Evolutionary conservation across 2,329 filamentous ascomycete genomes (phyloP), one percentile per base, ranked within the genome.

Genomic region (Phyllosticta citribraziliensis): DNA sequence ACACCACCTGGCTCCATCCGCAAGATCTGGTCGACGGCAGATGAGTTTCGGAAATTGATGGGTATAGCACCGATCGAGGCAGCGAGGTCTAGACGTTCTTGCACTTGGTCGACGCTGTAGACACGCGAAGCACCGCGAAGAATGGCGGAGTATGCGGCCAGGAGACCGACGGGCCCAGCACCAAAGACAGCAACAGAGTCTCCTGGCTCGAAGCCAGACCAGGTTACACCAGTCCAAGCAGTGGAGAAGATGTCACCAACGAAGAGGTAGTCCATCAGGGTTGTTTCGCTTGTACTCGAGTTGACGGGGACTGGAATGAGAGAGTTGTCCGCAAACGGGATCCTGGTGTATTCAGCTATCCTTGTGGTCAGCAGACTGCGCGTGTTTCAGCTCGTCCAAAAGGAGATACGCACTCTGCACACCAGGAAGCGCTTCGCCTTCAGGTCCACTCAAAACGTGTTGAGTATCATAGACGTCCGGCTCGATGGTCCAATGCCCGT

Each of bases 161-260:
- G 62, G 19, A 67, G 55, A 35, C 65, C 62, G 14, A 65, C 60
- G 1, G 65, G 65, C 3, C 65, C 64, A 17, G 64, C 64, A 17
- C 65, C 65, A 25, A 63, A 66, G 5, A 65, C 61, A 27, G 64
- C 64, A 14, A 66, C 62, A 1, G 58, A 53, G 24, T 66, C 65
- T 10, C 76, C 76, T 0, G 75, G 65, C 60, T 73, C 57, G 65
- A 77, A 78, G 9, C 73, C 73, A 10, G 73, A 69, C 62, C 69
- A 69, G n/a, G 67, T 65, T 5, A 78, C 62, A 2, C 68, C 73
- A 51, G 67, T 64, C 75, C 76, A 79, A 5, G 68, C 75, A 1
- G 74, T 76, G 11, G 70, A 64, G 63, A 75, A 75, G 52, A 77
- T 75, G 61, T 77, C 74, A 1, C 67, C 65, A 3, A 73, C n/a